A percentile compares a stretch with the other conserved stretches of the same genome.
phyloP scores from a whole-genome alignment of 23 red algal species.

The Pyropia haitanensis region DNA sequence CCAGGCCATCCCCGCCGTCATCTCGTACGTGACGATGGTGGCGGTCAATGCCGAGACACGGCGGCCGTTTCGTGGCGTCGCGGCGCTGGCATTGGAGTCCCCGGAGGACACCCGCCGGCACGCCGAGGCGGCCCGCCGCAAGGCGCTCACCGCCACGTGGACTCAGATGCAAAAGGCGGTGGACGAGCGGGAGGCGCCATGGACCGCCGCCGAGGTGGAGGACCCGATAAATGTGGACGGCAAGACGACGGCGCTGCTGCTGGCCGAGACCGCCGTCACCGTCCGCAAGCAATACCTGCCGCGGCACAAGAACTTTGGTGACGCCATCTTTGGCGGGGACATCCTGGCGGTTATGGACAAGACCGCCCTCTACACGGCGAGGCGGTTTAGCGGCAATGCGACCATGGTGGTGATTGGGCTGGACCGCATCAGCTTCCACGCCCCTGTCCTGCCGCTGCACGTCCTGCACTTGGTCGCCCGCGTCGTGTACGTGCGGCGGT shows the following conservation, averaged over 20 bases:
- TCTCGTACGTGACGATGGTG: neutral
- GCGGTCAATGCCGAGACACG: conserved; percentile 7
- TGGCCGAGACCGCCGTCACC: conserved; percentile 1
- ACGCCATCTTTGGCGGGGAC: conserved; percentile 7
- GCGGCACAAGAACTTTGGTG: neutral
- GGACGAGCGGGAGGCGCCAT: neutral
- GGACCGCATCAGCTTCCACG: conserved; percentile 1
- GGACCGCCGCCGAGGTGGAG: neutral
- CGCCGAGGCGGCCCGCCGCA: neutral
- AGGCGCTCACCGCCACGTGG: neutral
- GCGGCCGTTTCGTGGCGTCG: neutral
- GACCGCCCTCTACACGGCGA: neutral
- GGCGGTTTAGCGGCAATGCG: neutral
- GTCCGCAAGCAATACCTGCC: conserved; percentile 10
- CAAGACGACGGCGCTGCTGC: neutral
- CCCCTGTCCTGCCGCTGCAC: neutral
- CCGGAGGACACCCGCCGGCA: too few species aligned
- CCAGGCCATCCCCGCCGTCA: neutral
- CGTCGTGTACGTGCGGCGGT: conserved; percentile 1
- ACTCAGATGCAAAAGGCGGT: conserved; percentile 1
- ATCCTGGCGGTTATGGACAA: neutral
- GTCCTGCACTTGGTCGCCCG: conserved; percentile 6
- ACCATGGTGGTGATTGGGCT: neutral
- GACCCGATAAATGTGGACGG: neutral
- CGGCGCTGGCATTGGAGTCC: too few species aligned